phyloP scores from a whole-genome alignment of 2,329 filamentous ascomycete genomes.

The Gnomoniopsis sp. region DNA sequence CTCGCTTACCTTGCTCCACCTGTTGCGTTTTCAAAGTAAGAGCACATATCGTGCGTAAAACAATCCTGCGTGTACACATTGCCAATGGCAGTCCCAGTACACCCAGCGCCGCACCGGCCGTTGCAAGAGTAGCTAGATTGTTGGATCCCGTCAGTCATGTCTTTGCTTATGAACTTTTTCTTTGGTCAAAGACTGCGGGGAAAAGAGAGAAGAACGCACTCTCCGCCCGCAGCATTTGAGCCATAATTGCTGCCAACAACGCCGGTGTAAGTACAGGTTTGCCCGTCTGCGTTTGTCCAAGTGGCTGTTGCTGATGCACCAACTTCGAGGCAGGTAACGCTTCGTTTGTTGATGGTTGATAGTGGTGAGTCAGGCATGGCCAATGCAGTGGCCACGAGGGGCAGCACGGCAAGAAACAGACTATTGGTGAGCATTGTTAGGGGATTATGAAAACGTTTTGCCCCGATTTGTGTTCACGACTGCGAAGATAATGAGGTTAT shows the following conservation, averaged over 20 bases:
- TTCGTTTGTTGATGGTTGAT: conserved; percentile 20
- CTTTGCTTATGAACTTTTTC: not conserved
- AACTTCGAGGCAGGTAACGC: conserved; percentile 36
- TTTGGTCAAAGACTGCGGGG: too few species aligned
- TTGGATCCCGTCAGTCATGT: conserved; percentile 33
- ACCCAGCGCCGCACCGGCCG: conserved; percentile 45
- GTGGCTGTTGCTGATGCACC: conserved; percentile 39
- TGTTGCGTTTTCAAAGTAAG: conserved; percentile 48
- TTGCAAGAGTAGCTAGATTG: conserved; percentile 43
- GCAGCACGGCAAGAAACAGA: not conserved
- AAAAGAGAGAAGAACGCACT: conserved; percentile 40
- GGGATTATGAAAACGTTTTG: not conserved
- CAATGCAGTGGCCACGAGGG: not conserved
- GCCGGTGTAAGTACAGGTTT: conserved; percentile 40
- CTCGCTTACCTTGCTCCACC: conserved; percentile 45
- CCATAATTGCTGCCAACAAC: conserved; percentile 47
- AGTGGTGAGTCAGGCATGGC: conserved; percentile 1
- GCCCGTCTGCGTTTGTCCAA: conserved; percentile 41
- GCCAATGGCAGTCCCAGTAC: conserved; percentile 38
- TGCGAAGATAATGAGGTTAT: not conserved
- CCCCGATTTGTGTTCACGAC: not conserved
- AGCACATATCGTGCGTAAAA: conserved; percentile 49
- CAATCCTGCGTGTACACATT: conserved; percentile 49
- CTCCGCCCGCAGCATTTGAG: conserved; percentile 37
- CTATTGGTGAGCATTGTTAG: not conserved